Evolutionary conservation across 2,329 filamentous ascomycete genomes (phyloP).

Genomic region (Penicillium sp.): DNA sequence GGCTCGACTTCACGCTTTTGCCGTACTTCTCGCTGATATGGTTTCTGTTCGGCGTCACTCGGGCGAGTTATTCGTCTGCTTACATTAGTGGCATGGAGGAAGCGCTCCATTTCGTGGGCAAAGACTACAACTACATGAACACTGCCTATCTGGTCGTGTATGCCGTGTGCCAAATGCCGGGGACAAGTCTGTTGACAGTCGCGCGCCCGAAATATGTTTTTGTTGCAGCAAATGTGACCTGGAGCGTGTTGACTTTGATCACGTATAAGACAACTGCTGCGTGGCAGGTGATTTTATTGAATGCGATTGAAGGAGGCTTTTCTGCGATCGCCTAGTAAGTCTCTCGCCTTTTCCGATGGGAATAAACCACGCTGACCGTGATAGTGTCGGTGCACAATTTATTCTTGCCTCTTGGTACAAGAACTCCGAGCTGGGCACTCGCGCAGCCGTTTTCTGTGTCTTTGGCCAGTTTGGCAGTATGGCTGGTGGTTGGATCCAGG

Average conservation of each 20-base stretch:
- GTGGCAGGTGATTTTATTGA: conserved; percentile 44
- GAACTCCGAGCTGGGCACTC: conserved; percentile 18
- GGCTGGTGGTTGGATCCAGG: conserved; percentile 39
- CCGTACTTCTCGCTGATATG: conserved; percentile 47
- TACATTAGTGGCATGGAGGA: conserved; percentile 44
- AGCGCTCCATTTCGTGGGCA: conserved; percentile 35
- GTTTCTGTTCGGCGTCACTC: conserved; percentile 46
- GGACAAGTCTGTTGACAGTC: conserved; percentile 38
- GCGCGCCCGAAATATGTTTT: conserved; percentile 41
- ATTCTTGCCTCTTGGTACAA: conserved; percentile 68
- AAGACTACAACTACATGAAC: conserved; percentile 41
- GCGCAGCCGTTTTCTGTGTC: conserved; percentile 38
- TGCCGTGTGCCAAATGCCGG: conserved; percentile 44
- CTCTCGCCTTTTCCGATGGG: neutral
- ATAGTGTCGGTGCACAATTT: conserved; percentile 57
- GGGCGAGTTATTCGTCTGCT: conserved; percentile 42
- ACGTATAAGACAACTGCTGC: conserved; percentile 42
- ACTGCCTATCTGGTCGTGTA: conserved; percentile 38
- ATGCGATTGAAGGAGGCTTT: conserved; percentile 44
- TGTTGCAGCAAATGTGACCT: conserved; percentile 40
- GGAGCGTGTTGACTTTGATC: conserved; percentile 43
- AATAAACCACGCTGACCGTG: neutral
- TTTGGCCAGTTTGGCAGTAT: conserved; percentile 42
- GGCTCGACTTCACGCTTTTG: conserved; percentile 41
- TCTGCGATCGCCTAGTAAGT: conserved; percentile 41